Evolutionary conservation across 805 yeast species (phyloP).

Genomic region (Candida endomychidarum): DNA sequence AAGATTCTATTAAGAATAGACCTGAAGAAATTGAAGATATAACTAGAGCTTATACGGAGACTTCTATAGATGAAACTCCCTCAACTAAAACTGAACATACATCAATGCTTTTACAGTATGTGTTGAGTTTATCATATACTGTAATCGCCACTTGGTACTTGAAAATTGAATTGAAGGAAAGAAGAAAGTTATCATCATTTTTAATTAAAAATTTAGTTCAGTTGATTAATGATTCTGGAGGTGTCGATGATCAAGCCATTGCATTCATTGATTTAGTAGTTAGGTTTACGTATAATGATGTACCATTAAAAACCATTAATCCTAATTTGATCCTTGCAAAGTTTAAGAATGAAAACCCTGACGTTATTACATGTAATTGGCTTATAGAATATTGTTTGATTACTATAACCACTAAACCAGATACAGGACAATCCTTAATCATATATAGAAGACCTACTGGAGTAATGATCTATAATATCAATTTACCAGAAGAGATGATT

Average conservation of each 20-base stretch:
- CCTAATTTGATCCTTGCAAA: constrained; percentile 14
- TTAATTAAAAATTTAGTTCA: constrained; percentile 50
- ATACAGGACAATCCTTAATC: constrained; percentile 52
- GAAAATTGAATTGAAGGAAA: constrained; percentile 55
- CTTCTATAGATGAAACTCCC: constrained; percentile 52
- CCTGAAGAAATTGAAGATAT: constrained; percentile 14
- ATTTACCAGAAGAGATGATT: constrained; percentile 32
- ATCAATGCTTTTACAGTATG: constrained; percentile 57
- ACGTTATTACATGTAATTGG: constrained; percentile 48
- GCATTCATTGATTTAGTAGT: constrained; percentile 68
- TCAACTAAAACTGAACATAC: constrained; percentile 50
- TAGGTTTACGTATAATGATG: constrained; percentile 64
- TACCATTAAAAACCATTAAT: constrained; percentile 49
- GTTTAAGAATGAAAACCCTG: constrained; percentile 12
- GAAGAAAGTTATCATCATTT: constrained; percentile 61
- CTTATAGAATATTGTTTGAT: constrained; percentile 56
- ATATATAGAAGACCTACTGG: constrained; percentile 70
- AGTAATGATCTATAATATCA: constrained; percentile 45
- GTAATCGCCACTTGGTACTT: constrained; percentile 74
- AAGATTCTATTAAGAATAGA: constrained; percentile 43
- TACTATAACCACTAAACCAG: constrained; percentile 52
- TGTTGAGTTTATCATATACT: constrained; percentile 61
- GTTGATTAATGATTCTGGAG: constrained; percentile 20
- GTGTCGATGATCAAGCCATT: constrained; percentile 54
- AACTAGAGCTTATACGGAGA: constrained; percentile 45